Conservation (phyloP, 202 grass and related monocot species). For the Panicum virgatum region DNA sequence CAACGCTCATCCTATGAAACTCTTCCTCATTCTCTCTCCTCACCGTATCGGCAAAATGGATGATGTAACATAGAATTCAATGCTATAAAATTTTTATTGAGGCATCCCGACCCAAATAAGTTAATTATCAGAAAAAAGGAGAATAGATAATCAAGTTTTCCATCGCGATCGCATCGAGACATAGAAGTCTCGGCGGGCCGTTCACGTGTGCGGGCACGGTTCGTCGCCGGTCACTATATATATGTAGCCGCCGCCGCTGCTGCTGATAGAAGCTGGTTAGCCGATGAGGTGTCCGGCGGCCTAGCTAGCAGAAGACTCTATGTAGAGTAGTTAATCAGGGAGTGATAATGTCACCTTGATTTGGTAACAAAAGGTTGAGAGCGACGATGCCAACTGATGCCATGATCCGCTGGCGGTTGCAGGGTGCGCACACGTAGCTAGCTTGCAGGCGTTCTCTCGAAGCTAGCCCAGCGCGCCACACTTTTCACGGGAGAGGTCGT, state of each 20-base stretch:
- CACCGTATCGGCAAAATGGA: too few relatives aligned
- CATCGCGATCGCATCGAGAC: background rate
- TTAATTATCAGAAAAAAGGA: too few relatives aligned
- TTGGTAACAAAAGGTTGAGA: background rate
- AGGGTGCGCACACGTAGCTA: constrained; percentile 7
- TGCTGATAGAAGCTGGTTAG: background rate
- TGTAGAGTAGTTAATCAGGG: too few relatives aligned
- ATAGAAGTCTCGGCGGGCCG: background rate
- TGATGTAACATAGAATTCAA: too few relatives aligned
- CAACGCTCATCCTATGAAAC: too few relatives aligned
- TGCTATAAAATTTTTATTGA: too few relatives aligned
- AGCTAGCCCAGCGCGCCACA: background rate
- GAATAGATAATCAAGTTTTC: background rate
- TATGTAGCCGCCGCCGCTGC: too few relatives aligned
- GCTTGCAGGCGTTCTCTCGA: background rate
- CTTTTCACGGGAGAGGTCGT: background rate
- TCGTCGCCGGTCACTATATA: background rate
- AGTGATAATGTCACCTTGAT: background rate
- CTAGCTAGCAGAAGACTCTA: too few relatives aligned
- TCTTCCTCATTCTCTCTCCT: too few relatives aligned
- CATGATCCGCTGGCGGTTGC: background rate
- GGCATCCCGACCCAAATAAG: background rate
- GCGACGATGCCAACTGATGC: too few relatives aligned
- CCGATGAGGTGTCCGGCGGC: background rate
- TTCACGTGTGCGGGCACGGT: constrained; percentile 28